A percentile compares a stretch with the other conserved stretches of the same genome.
Evolutionary conservation across 164 flowering plant species (phyloP).

Genomic region (Magnolia sinica): DNA sequence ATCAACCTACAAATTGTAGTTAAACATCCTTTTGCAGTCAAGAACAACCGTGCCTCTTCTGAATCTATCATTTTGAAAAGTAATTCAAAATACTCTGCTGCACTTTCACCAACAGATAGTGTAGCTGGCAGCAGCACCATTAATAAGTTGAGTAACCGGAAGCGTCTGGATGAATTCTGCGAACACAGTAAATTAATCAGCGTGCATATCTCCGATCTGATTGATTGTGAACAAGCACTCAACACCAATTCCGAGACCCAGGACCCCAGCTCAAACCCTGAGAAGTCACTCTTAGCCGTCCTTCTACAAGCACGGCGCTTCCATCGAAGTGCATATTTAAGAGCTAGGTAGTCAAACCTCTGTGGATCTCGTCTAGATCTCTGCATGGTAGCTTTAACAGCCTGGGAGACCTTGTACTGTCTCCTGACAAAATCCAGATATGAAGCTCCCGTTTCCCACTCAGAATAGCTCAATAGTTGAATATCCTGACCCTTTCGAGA

Average conservation of each 20-base stretch:
- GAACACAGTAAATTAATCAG: slow-evolving; percentile 75
- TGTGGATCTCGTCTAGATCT: slow-evolving; percentile 61
- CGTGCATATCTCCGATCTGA: slow-evolving; percentile 93
- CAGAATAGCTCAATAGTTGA: slow-evolving; percentile 83
- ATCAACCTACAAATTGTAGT: slow-evolving; percentile 71
- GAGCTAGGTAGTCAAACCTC: slow-evolving; percentile 69
- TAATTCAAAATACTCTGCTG: slow-evolving; percentile 93
- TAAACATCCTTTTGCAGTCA: slow-evolving; percentile 81
- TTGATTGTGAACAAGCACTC: slow-evolving; percentile 97
- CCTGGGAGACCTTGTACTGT: slow-evolving; percentile 84
- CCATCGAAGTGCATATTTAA: slow-evolving; percentile 96
- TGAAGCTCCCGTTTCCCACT: slow-evolving; percentile 97
- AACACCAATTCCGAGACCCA: slow-evolving; percentile 94
- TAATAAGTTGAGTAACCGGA: slow-evolving; percentile 68
- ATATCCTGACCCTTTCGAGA: slow-evolving; percentile 73
- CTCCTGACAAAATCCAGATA: slow-evolving; percentile 98
- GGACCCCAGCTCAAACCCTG: slow-evolving; percentile 86
- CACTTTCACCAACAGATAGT: slow-evolving; percentile 95
- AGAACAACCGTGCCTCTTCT: slow-evolving; percentile 90
- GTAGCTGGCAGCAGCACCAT: slow-evolving; percentile 82
- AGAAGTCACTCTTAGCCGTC: slow-evolving; percentile 45
- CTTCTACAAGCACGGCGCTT: slow-evolving; percentile 57
- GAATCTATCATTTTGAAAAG: slow-evolving; percentile 89
- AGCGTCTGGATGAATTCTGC: slow-evolving; percentile 76
- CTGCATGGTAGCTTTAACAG: slow-evolving; percentile 49